These are phyloP conservation scores for Phellopilus nigrolimitatus DNA, from an alignment of 1,284 basidiomycete genomes.

Conservation along the genomic window DNA sequence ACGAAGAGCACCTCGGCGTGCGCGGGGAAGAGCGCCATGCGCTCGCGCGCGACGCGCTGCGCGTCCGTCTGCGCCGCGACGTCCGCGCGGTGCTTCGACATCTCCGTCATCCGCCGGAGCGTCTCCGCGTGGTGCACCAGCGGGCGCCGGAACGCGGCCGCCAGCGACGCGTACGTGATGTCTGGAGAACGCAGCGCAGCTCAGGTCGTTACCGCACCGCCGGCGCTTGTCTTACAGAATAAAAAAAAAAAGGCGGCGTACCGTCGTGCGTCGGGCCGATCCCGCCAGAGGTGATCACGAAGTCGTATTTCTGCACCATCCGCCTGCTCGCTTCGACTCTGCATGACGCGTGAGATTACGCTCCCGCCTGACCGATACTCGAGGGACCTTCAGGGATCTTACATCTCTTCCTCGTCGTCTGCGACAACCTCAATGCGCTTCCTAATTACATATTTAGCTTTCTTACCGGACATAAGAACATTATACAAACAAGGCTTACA, in stretches of 20 bases:
- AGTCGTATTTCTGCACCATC: constrained; percentile 80
- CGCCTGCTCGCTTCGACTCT: constrained; percentile 82
- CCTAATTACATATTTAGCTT: constrained; percentile 35
- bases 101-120: constrained; percentile 68
- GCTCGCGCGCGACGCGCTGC: constrained; percentile 65
- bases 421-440: constrained; percentile 90
- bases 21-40: constrained; percentile 82
- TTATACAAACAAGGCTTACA: constrained; percentile 45
- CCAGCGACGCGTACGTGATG: constrained; percentile 86
- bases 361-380: too few species aligned
- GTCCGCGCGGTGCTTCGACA: constrained; percentile 55
- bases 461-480: not conserved
- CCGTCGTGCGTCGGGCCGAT: constrained; percentile 88
- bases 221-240: not conserved
- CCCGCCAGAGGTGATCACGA: constrained; percentile 83
- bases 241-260: constrained; percentile 29
- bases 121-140: constrained; percentile 81
- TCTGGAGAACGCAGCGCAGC: constrained; percentile 51
- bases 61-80: constrained; percentile 59
- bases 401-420: constrained; percentile 90
- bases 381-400: constrained; percentile 17
- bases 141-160: constrained; percentile 75
- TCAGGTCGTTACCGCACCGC: too few species aligned
- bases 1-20: constrained; percentile 75
- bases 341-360: constrained; percentile 17